A percentile compares a stretch with the other conserved stretches of the same genome.
Conservation (phyloP, 805 yeast genomes). For the Lachancea quebecensis region DNA sequence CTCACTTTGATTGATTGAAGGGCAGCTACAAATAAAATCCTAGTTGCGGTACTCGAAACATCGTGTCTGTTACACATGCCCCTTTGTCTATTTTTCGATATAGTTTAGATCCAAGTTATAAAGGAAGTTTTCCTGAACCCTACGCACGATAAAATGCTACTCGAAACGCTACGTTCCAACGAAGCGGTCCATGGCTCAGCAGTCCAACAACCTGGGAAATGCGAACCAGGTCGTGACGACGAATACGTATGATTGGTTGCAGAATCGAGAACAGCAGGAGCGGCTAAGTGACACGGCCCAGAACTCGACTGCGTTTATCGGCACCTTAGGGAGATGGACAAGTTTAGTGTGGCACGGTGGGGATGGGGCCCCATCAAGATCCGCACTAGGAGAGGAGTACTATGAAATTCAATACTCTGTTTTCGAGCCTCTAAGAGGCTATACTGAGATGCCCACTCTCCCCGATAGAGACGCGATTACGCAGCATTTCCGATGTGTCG, state of each 20-base stretch:
- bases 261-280: constrained; percentile 15
- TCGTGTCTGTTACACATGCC: too few species aligned
- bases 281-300: constrained; percentile 4
- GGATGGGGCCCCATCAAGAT: constrained; percentile 5
- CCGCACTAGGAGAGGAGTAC: constrained; percentile 8
- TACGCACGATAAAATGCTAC: too few species aligned
- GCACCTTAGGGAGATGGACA: constrained; percentile 7
- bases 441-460: constrained; percentile 16
- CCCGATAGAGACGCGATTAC: constrained; percentile 29
- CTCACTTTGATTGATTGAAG: too few species aligned
- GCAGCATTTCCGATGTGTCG: constrained; percentile 21
- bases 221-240: constrained; percentile 12
- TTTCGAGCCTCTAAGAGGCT: constrained; percentile 37
- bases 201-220: constrained; percentile 4
- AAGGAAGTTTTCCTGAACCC: too few species aligned
- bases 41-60: too few species aligned
- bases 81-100: too few species aligned
- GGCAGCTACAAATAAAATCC: too few species aligned
- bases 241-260: constrained; percentile 20
- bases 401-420: constrained; percentile 51
- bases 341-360: constrained; percentile 5
- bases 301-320: constrained; percentile 3
- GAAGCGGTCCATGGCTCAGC: constrained; percentile 4
- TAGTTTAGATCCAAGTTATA: too few species aligned
- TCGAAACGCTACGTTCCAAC: not conserved